Evolutionary conservation across 1,139 yeast genomes (phyloP), one percentile per base, ranked within the genome.

Genomic region (Geotrichum phurueaensis): DNA sequence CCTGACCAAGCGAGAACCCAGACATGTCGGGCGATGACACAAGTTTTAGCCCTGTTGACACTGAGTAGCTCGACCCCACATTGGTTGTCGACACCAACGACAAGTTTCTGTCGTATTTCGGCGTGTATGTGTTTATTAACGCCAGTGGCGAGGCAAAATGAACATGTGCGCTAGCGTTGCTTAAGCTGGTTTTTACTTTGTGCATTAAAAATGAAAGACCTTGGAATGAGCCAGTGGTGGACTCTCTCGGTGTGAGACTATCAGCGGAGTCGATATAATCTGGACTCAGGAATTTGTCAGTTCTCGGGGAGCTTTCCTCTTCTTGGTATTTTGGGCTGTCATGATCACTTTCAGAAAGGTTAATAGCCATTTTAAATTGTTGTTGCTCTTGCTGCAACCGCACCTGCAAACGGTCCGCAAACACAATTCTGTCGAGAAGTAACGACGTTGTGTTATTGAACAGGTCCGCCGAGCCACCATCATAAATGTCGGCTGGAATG

Each of bases 141-240:
- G 33, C 53, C 23, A 59, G 20, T 10, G 61, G 61, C 7, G 56
- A 54, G 9, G 58, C 61, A 48, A 59, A 59, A 13, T 48, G 58
- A 4, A 59, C 61, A 33, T 47, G 57, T 5, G 60, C 54, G 12
- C 54, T 51, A n/a, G 18, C 22, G 13, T n/a, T 27, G 29, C 49
- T 53, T 2, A 4, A 7, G 49, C 47, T n/a, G 7, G 3, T 39
- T n/a, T 15, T 1, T 2, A 27, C 31, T 33, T 43, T 39, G 13
- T 18, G 50, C 15, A 49, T 51, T 22, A 58, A 20, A 12, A 49
- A 23, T 29, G 55, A 54, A 10, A 54, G 31, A 9, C 58, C 36
- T 2, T 50, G 48, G 7, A 54, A 49, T 10, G 58, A 57, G 25
- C 56, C 50, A 3, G 58, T 39, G 29, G 31, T 29, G 15, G 54